Evolutionary conservation across 176 grass and related monocot species (phyloP).

Genomic region (Chrysopogon serrulatus): DNA sequence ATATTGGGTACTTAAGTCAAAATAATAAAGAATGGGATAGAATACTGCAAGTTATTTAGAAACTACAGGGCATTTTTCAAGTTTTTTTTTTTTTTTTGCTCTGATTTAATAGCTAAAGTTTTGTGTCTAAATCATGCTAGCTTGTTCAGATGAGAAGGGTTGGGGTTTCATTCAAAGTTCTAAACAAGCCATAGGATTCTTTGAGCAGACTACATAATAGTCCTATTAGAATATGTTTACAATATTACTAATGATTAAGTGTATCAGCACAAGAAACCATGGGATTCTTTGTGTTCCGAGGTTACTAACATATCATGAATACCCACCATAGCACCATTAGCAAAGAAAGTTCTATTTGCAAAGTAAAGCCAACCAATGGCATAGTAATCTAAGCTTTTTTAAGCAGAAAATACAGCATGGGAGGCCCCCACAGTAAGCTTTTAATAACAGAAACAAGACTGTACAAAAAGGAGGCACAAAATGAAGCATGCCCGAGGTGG

Average conservation of each 20-base stretch:
- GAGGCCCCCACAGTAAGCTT: too few relatives aligned
- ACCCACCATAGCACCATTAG: neutral
- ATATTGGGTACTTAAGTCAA: neutral
- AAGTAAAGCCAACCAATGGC: slow-evolving; percentile 1
- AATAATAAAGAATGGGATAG: neutral
- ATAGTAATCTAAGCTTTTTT: neutral
- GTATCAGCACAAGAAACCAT: neutral
- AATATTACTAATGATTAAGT: neutral
- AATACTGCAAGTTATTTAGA: neutral
- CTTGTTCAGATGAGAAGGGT: neutral
- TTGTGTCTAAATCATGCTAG: neutral
- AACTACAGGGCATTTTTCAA: neutral
- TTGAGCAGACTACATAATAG: neutral
- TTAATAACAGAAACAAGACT: too few relatives aligned
- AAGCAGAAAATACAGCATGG: too few relatives aligned
- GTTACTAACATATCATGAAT: neutral
- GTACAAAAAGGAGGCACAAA: too few relatives aligned
- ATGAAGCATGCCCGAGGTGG: too few relatives aligned
- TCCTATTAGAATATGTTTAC: neutral
- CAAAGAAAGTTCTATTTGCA: neutral
- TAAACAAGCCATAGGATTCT: too few relatives aligned
- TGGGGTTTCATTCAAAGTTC: neutral
- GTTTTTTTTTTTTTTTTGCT: too few relatives aligned
- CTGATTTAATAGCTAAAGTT: neutral
- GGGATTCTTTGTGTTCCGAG: neutral